Evolutionary conservation across 495 filamentous ascomycete genomes (phyloP).

Genomic region (Amniculicola lignicola): DNA sequence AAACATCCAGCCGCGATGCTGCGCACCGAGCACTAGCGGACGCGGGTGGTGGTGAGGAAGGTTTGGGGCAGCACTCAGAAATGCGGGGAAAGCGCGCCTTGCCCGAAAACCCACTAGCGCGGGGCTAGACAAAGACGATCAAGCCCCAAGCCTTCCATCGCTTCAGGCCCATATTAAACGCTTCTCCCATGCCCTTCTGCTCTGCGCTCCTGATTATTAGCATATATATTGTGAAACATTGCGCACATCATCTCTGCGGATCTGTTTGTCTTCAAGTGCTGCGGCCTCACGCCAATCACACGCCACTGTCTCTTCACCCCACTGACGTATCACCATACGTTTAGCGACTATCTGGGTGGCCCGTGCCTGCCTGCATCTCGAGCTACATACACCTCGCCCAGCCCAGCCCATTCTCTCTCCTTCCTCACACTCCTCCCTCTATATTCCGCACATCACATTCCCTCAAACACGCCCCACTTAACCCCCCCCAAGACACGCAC

Average conservation of each 20-base stretch:
- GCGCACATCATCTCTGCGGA: too few relatives aligned
- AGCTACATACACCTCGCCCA: neutral
- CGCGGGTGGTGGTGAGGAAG: neutral
- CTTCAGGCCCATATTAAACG: constrained; percentile 14
- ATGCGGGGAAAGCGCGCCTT: constrained; percentile 27
- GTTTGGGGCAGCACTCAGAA: too few relatives aligned
- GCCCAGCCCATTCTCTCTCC: neutral
- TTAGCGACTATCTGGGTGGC: neutral
- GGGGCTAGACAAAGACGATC: constrained; percentile 2
- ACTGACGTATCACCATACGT: constrained; percentile 21
- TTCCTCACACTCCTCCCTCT: neutral
- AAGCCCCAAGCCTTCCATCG: neutral
- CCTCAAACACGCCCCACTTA: neutral
- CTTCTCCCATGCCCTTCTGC: neutral
- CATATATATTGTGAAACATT: too few relatives aligned
- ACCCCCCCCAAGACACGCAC: neutral
- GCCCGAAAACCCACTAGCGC: neutral
- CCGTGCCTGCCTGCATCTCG: neutral
- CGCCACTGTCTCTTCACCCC: constrained; percentile 21
- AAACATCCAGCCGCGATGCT: too few relatives aligned
- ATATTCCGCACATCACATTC: neutral
- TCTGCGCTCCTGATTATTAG: neutral
- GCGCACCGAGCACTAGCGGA: too few relatives aligned
- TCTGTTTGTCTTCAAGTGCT: too few relatives aligned
- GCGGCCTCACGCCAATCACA: constrained; percentile 19